Percentiles rank a stretch among this genome's conserved stretches.
These are phyloP conservation scores for Protomyces pachydermus DNA, from an alignment of 1,139 yeast genomes.

Conservation along the genomic window DNA sequence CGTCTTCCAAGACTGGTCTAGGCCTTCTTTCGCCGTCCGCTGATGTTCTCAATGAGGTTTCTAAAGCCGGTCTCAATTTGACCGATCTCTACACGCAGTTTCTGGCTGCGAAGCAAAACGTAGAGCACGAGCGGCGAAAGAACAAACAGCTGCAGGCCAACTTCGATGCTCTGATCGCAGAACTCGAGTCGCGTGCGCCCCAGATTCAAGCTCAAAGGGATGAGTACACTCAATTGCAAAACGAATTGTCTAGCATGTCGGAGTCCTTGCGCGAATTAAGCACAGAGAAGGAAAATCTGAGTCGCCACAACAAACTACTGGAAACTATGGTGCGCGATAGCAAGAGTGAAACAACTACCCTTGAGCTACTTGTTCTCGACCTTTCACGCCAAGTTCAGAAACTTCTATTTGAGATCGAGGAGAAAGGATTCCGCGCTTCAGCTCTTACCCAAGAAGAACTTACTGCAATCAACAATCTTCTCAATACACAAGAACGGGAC, in stretches of 20 bases:
- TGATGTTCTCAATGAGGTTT: constrained; percentile 46
- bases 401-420: constrained; percentile 61
- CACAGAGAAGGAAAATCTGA: constrained; percentile 44
- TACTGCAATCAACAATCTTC: constrained; percentile 44
- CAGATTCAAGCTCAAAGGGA: constrained; percentile 63
- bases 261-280: constrained; percentile 47
- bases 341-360: constrained; percentile 40
- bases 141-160: constrained; percentile 67
- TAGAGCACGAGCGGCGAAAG: constrained; percentile 64
- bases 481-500: background rate
- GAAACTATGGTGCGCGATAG: constrained; percentile 35
- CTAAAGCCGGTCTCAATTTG: constrained; percentile 56
- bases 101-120: constrained; percentile 55
- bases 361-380: constrained; percentile 52
- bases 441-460: constrained; percentile 59
- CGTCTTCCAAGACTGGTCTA: constrained; percentile 27
- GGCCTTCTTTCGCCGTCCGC: constrained; percentile 45
- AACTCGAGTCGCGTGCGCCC: constrained; percentile 77
- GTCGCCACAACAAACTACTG: constrained; percentile 37
- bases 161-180: constrained; percentile 64
- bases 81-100: constrained; percentile 67
- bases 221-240: constrained; percentile 48
- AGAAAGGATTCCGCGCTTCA: constrained; percentile 49
- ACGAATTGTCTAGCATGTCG: constrained; percentile 51
- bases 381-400: constrained; percentile 74